phyloP scores from a whole-genome alignment of 129 eudicot species.

The Apium graveolens region DNA sequence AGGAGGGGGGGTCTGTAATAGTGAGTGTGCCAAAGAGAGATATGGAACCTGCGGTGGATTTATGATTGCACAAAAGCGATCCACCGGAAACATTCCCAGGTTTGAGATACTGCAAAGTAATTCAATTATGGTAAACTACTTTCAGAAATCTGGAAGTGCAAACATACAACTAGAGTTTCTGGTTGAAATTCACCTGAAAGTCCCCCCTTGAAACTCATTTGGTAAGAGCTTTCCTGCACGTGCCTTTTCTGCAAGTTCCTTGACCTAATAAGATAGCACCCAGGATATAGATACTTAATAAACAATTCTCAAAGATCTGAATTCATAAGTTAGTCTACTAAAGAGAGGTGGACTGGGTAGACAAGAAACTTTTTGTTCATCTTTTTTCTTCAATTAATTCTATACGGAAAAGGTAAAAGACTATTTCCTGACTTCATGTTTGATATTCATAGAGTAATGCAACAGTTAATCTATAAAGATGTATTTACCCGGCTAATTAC shows the following conservation, averaged over 20 bases:
- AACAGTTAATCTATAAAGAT: neutral
- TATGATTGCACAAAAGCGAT: conserved; percentile 86
- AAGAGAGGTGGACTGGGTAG: neutral
- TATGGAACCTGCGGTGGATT: conserved; percentile 92
- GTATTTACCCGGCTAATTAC: neutral
- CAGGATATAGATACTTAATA: neutral
- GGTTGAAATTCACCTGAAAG: conserved; percentile 52
- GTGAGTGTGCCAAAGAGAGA: conserved; percentile 14
- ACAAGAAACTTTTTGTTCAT: neutral
- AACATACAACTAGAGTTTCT: neutral
- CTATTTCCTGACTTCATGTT: neutral
- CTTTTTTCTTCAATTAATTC: neutral
- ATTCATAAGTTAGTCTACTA: neutral
- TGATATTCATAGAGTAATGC: neutral
- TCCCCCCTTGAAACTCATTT: conserved; percentile 94
- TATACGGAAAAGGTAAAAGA: neutral
- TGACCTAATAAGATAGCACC: conserved; percentile 40
- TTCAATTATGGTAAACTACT: neutral
- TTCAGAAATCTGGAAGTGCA: neutral
- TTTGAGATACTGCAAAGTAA: conserved; percentile 74
- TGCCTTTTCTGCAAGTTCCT: conserved; percentile 95
- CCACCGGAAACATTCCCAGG: conserved; percentile 98
- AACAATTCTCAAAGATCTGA: neutral
- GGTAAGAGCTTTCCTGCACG: conserved; percentile 85
- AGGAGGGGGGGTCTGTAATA: neutral